Base-by-base conservation (phyloP, 1,284 basidiomycete genomes). In the Cryptococcus sp. region DNA sequence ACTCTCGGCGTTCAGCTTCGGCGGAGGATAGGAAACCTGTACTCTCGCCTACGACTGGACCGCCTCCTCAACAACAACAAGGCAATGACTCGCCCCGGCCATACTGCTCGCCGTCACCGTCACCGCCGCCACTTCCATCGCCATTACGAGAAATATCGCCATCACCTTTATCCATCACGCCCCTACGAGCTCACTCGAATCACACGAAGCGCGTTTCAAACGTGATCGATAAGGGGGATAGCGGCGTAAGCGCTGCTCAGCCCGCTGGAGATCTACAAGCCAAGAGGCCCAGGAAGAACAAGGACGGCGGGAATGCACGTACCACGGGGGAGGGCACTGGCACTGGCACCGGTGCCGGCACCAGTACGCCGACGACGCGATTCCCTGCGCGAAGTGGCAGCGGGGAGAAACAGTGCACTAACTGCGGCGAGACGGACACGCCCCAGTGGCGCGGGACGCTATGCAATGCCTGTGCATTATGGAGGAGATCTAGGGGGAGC, bases 381-480 rank as follows among this genome's bases (percentile, higher is more conserved):
- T 68, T 68, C 30, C 50, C 68, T 16, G 22, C 62, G 10, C 25
- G 56, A 11, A 66, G 47, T 13, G 19, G 22, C 1, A 16, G 47
- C 7, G 62, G 59, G 17, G 59, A 66, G 11, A 41, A 56, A 54
- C 68, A 70, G 54, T 70, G 68, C 42, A 66, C 64, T 5, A 70
- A 70, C 50, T 70, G 68, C 47, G 58, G 60, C 17, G 68, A 70
- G 48, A 50, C 51, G 17, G 68, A 68, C 57, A 70, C 68, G 3
- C 66, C 68, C 1, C 68, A 70, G 45, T 70, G 66, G 66, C 47
- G 68, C 19, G 68, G 68, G 4, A 63, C 57, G 19, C 46, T 68
- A 30, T 70, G 68, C 56, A 70, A 70, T 63, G 68, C 68, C 10
- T 70, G 68, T 63, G 66, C 68, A 40, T 43, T 70, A n/a, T 68